A percentile compares a stretch with the other conserved stretches of the same genome.
Conservation (phyloP, 306 rosid genomes). For the Quercus alba region DNA sequence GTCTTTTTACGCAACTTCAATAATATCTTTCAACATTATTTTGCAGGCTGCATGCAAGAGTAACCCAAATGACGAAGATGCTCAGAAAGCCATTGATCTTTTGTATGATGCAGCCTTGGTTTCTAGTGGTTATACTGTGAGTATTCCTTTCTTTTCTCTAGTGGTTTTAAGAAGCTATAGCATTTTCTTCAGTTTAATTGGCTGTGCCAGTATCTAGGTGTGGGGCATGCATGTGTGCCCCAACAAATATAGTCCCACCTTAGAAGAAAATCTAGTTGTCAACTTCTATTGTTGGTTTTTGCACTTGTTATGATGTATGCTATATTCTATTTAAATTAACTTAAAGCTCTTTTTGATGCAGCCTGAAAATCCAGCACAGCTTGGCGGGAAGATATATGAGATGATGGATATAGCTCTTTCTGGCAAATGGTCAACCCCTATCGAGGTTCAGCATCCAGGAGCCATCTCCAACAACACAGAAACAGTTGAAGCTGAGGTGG, state of each 20-base stretch:
- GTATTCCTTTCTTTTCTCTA: conserved; percentile 13
- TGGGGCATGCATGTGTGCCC: neutral
- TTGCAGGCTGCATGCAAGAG: conserved; percentile 73
- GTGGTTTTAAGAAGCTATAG: neutral
- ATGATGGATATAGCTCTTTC: conserved; percentile 86
- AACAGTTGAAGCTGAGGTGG: conserved; percentile 56
- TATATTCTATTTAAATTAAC: neutral
- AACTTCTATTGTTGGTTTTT: neutral
- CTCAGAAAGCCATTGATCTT: conserved; percentile 87
- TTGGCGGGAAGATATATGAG: conserved; percentile 91
- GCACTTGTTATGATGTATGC: neutral
- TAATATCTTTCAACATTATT: conserved; percentile 6
- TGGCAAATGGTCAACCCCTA: conserved; percentile 63
- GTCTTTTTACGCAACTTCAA: neutral
- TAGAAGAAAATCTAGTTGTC: neutral
- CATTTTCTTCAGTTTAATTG: neutral
- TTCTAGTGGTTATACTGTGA: conserved; percentile 90
- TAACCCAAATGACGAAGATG: conserved; percentile 78
- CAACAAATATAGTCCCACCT: neutral
- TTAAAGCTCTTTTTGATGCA: conserved; percentile 36
- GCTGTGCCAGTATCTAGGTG: neutral
- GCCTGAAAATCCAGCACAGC: conserved; percentile 98
- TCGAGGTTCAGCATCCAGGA: conserved; percentile 32
- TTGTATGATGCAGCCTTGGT: conserved; percentile 93
- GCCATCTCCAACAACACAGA: conserved; percentile 27